Conservation (phyloP, 129 eudicot genomes). For the Smallanthus sonchifolius region DNA sequence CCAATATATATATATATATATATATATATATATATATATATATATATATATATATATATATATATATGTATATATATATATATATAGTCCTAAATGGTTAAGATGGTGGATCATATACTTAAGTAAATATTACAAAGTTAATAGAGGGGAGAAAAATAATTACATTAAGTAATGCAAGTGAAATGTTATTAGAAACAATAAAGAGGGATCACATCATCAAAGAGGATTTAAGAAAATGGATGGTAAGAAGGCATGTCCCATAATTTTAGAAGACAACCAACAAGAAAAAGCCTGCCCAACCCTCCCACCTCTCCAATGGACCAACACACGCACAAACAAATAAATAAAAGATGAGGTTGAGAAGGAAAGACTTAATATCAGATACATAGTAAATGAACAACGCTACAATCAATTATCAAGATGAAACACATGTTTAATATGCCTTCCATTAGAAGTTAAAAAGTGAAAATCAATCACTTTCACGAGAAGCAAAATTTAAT, state of each 20-base stretch:
- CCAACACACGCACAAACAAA: not conserved
- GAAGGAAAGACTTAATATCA: not conserved
- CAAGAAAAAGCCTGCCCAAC: not conserved
- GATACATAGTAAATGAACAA: not conserved
- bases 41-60: not conserved
- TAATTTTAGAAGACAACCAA: not conserved
- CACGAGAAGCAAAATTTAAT: not conserved
- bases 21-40: not conserved
- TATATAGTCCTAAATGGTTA: not conserved
- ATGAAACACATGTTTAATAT: not conserved
- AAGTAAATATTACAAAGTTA: not conserved
- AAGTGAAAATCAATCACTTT: not conserved
- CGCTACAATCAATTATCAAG: not conserved
- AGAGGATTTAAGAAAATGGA: not conserved
- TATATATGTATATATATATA: not conserved
- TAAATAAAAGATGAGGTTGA: not conserved
- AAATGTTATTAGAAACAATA: not conserved
- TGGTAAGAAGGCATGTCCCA: not conserved
- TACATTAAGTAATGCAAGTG: not conserved
- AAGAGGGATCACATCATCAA: not conserved
- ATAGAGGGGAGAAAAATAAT: not conserved
- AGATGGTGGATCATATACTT: not conserved
- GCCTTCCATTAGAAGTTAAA: not conserved
- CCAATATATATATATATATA: not conserved
- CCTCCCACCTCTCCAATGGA: not conserved